A percentile compares a stretch with the other conserved stretches of the same genome.
Conservation (phyloP, 2,329 filamentous ascomycete species). For the Diatrype stigma region DNA sequence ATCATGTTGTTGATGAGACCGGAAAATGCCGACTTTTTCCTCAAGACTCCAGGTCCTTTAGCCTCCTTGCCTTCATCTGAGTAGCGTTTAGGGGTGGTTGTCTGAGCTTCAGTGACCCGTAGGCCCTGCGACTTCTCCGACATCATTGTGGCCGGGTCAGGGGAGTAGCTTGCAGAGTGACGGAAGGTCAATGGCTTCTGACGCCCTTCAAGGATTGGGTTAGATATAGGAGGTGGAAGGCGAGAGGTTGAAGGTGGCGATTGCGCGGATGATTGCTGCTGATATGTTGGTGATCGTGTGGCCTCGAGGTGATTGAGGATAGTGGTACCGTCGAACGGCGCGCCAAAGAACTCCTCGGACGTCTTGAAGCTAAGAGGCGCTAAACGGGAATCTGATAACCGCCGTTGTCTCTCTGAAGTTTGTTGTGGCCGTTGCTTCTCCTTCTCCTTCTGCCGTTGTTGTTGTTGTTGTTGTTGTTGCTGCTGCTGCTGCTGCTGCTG, state of each 20-base stretch:
- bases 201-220: conserved; percentile 50
- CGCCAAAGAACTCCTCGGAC: conserved; percentile 59
- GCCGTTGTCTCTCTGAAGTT: conserved; percentile 13
- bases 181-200: conserved; percentile 54
- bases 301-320: conserved; percentile 59
- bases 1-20: conserved; percentile 81
- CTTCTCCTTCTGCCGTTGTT: conserved; percentile 2
- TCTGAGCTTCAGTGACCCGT: conserved; percentile 38
- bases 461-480: conserved; percentile 4
- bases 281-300: conserved; percentile 36
- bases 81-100: conserved; percentile 63
- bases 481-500: conserved; percentile 2
- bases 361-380: conserved; percentile 39
- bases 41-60: conserved; percentile 54
- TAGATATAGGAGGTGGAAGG: conserved; percentile 29
- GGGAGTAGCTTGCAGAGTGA: conserved; percentile 62
- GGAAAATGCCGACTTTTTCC: conserved; percentile 86
- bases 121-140: conserved; percentile 39
- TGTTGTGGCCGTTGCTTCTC: conserved; percentile 1
- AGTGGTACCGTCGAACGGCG: conserved; percentile 60
- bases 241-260: conserved; percentile 13
- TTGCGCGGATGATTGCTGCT: conserved; percentile 2
- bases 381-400: conserved; percentile 30
- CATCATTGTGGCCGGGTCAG: conserved; percentile 44
- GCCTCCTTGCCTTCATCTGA: conserved; percentile 71